Conservation (phyloP, 2,329 filamentous ascomycete species). For the Fusarium xyrophilum region DNA sequence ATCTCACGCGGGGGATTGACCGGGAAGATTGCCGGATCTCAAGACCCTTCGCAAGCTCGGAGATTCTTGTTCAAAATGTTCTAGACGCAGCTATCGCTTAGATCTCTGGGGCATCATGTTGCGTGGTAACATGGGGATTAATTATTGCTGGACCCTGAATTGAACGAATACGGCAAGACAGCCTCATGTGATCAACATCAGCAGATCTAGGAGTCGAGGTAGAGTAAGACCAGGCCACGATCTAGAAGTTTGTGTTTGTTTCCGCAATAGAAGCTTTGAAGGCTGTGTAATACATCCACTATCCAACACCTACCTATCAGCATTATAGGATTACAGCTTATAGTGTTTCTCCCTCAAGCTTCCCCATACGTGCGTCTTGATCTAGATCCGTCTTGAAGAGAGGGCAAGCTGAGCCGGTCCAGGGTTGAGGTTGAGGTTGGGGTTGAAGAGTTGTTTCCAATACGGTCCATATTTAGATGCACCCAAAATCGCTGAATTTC, state of each 20-base stretch:
- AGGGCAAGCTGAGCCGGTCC: no score
- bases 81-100: slow-evolving; percentile 3
- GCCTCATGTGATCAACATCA: not conserved
- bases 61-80: slow-evolving; percentile 21
- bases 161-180: not conserved
- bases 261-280: not conserved
- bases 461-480: no score
- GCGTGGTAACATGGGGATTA: not conserved
- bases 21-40: slow-evolving; percentile 9
- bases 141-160: not conserved
- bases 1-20: slow-evolving; percentile 36
- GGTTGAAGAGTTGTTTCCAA: no score
- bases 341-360: not conserved
- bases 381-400: not conserved
- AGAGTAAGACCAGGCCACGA: not conserved
- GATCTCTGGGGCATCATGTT: not conserved
- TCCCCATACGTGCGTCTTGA: slow-evolving; percentile 11
- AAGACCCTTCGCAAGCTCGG: slow-evolving; percentile 2
- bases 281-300: not conserved
- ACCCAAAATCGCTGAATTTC: no score
- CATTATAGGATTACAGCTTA: not conserved
- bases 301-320: not conserved
- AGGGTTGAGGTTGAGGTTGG: no score
- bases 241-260: not conserved
- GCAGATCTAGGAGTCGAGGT: not conserved